Evolutionary conservation across 345 rosid species (phyloP).

Genomic region (Luvunga scandens): DNA sequence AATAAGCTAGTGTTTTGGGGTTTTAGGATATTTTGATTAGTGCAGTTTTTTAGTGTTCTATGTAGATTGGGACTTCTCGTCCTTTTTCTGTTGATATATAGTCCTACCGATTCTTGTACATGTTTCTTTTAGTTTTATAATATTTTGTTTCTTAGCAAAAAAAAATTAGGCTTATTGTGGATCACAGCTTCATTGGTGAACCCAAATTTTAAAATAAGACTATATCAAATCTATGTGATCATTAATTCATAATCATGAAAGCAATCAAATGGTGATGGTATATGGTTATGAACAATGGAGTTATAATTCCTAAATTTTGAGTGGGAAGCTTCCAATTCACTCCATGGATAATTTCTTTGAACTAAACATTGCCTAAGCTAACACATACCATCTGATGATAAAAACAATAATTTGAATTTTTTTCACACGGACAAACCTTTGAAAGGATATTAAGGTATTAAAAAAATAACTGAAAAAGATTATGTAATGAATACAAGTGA

Average conservation of each 20-base stretch:
- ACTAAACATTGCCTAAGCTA: neutral
- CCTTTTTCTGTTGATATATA: too few relatives aligned
- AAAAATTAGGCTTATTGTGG: too few relatives aligned
- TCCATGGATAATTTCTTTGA: neutral
- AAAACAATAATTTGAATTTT: neutral
- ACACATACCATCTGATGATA: neutral
- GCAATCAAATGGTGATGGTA: neutral
- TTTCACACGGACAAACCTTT: neutral
- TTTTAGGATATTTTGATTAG: too few relatives aligned
- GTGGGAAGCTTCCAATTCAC: neutral
- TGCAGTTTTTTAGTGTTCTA: too few relatives aligned
- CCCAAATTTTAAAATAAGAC: neutral
- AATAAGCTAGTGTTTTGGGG: too few relatives aligned
- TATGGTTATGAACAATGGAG: neutral
- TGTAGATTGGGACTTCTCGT: too few relatives aligned
- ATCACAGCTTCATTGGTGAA: neutral
- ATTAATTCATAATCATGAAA: neutral
- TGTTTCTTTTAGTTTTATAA: too few relatives aligned
- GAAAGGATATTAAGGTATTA: neutral
- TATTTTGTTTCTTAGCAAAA: too few relatives aligned
- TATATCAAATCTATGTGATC: neutral
- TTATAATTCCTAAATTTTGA: neutral
- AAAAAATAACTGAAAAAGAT: neutral
- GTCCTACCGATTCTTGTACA: too few relatives aligned
- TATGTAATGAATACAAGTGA: neutral